Evolutionary conservation across 2,329 filamentous ascomycete species (phyloP), one percentile per base, ranked within the genome.

Genomic region (Remersonia thermophila): DNA sequence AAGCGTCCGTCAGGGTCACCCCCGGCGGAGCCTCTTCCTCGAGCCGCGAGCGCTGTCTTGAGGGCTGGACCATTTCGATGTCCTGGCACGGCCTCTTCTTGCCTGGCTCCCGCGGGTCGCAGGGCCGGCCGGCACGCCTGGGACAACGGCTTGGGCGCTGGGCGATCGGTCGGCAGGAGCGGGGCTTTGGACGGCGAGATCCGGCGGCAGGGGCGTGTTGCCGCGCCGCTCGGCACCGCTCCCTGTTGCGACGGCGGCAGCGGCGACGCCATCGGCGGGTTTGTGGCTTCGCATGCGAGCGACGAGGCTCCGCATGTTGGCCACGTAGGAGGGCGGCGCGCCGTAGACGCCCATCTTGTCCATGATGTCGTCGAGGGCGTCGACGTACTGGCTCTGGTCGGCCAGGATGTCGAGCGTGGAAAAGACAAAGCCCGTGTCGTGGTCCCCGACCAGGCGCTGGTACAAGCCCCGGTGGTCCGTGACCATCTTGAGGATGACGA

Each of bases 381-480:
- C 51, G 13, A 66, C 44, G 36, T 63, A 65, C 39, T 61, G 62
- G 32, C 55, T 60, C 29, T 65, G 60, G 9, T 66, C 63, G 2
- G 60, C 63, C 2, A 69, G 52, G 15, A 60, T 49, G 12, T 50
- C 51, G 3, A 74, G 56, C 7, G 62, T 56, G 26, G 57, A 60
- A 25, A 71, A 47, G 27, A 67, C 55, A 42, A 73, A 73, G 26
- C 60, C 55, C 4, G 47, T 45, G 34, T 65, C 60, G 7, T 47
- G 47, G 29, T 62, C 60, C 7, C 68, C 66, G 1, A 73, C 55
- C 17, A 73, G 61, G 12, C 57, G 54, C 29, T 57, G 49, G 51
- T 68, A 73, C 7, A 73, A 56, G 40, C 69, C 69, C 4, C 61
- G 56, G 23, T 64, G 60, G 29, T 55, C 49, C 9, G 63, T 60